Evolutionary conservation across 371 early-diverging fungal species (phyloP), one percentile per base, ranked within the genome.

Genomic region (Rhizopus delemar): DNA sequence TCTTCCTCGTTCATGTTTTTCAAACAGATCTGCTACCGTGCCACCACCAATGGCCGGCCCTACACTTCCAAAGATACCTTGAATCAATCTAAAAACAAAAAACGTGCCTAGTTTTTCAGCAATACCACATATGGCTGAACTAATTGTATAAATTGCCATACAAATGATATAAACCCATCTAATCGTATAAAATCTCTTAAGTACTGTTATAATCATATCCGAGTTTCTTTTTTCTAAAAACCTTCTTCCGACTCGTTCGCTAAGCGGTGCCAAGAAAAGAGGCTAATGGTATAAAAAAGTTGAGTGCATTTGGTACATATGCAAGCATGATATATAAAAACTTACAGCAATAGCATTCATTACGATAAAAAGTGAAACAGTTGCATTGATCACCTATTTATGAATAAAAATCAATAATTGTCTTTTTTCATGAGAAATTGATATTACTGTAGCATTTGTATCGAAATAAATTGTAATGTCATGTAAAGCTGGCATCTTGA

Each of bases 11-110:
- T 73, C 74, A n/a, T 61, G 62, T 2, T 69, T 58, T 15, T 65
- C 56, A 41, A 73, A 78, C 4, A 78, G 46, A 61, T 78, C 79
- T 12, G 74, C 62, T 1, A 73, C 73, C 8, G 66, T 67, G 1
- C 79, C 79, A 38, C 75, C 74, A 46, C 78, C 78, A 11, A 78
- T 56, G n/a, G 74, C 71, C 50, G 66, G 65, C 6, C 75, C 75
- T 15, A 67, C 71, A 36, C 69, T 68, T 13, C 69, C 57, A 52
- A 67, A 71, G 9, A 77, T 56, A 35, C 69, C 78, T 59, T 74
- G 78, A 16, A 77, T 36, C 4, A 77, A 32, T 8, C 78, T 71
- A 29, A 77, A 69, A 22, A 59, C 69, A 61, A 71, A 74, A 43
- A 77, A 77, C 34, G 68, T 11, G 6, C 66, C 68, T 6, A 77